A percentile compares a stretch with the other conserved stretches of the same genome.
Evolutionary conservation across 768 basidiomycete species (phyloP).

Genomic region (Suillus discolor): DNA sequence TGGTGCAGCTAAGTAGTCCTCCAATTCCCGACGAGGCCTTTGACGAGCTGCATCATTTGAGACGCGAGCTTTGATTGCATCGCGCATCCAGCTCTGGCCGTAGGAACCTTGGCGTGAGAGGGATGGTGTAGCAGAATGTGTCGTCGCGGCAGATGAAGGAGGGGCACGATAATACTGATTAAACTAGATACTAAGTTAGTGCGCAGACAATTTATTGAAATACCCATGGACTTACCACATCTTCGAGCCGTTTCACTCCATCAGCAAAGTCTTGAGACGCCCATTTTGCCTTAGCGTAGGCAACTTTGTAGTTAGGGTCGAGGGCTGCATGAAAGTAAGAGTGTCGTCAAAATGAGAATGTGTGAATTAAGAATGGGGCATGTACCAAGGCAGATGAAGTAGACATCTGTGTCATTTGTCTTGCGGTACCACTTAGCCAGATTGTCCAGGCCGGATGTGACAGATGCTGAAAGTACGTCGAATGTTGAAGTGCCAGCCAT

Average conservation of each 20-base stretch:
- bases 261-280: neutral
- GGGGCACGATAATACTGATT: neutral
- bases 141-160: neutral
- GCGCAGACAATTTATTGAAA: neutral
- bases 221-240: neutral
- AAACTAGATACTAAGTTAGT: slow-evolving; percentile 5
- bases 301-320: slow-evolving; percentile 9
- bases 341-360: neutral
- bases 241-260: neutral
- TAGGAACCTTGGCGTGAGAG: neutral
- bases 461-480: slow-evolving; percentile 8
- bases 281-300: slow-evolving; percentile 2
- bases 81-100: neutral
- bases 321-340: slow-evolving; percentile 6
- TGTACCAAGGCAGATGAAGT: slow-evolving; percentile 1
- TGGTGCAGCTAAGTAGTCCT: slow-evolving; percentile 4
- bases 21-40: neutral
- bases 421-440: slow-evolving; percentile 14
- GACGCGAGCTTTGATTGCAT: slow-evolving; percentile 1
- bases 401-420: slow-evolving; percentile 13
- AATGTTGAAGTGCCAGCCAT: slow-evolving; percentile 17
- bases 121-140: neutral
- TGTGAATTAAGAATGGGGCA: neutral
- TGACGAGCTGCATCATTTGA: neutral
- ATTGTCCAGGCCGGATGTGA: slow-evolving; percentile 14